phyloP scores from a whole-genome alignment of 352 stramenopile genomes.

The Plasmopara muralis region DNA sequence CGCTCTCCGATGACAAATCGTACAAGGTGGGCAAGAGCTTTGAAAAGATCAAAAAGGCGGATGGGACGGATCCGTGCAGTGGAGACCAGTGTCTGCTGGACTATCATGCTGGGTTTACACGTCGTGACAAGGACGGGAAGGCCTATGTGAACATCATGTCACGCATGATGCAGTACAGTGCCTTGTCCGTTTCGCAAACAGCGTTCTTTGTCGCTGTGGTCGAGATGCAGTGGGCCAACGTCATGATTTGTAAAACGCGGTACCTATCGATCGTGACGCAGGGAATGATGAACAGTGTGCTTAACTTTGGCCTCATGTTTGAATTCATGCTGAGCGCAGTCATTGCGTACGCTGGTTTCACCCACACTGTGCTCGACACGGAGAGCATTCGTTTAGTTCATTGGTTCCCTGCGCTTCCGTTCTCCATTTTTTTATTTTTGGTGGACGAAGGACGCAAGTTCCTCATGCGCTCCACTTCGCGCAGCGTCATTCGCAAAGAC shows the following conservation, averaged over 20 bases:
- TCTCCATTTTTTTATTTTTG: conserved; percentile 81
- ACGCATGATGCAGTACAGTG: conserved; percentile 81
- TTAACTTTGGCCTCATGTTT: conserved; percentile 92
- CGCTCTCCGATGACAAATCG: conserved; percentile 22
- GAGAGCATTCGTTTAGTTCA: conserved; percentile 83
- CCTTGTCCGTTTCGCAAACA: conserved; percentile 78
- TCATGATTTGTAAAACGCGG: conserved; percentile 91
- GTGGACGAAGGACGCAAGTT: conserved; percentile 90
- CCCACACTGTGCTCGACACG: conserved; percentile 80
- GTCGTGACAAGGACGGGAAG: conserved; percentile 16
- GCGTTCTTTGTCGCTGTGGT: conserved; percentile 84
- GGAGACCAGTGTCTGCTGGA: conserved; percentile 47
- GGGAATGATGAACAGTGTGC: conserved; percentile 88
- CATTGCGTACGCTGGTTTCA: conserved; percentile 80
- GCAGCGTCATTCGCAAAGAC: conserved; percentile 64
- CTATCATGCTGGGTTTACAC: conserved; percentile 46
- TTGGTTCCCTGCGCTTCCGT: conserved; percentile 89
- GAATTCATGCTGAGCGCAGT: conserved; percentile 85
- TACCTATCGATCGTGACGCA: conserved; percentile 87
- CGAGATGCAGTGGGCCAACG: conserved; percentile 87
- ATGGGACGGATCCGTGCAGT: conserved; percentile 28
- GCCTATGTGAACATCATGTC: conserved; percentile 79
- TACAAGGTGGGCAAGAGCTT: conserved; percentile 52
- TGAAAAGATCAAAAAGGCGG: conserved; percentile 34
- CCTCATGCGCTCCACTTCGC: conserved; percentile 80